Evolutionary conservation across 2,329 filamentous ascomycete genomes (phyloP).

Genomic region (Aspergillus quadricinctus): DNA sequence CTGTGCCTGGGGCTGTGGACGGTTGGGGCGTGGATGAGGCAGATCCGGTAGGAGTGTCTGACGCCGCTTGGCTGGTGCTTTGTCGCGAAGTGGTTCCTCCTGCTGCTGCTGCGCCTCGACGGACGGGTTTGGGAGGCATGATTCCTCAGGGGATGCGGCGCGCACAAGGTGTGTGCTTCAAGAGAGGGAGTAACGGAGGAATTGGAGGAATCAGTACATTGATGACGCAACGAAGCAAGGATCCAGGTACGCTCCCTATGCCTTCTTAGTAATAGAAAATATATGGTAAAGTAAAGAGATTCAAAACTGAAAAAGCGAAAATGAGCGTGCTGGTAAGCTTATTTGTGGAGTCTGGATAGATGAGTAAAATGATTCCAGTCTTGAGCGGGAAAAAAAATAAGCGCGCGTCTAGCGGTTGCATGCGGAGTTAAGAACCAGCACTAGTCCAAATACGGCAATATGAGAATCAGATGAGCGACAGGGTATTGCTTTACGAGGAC

Average conservation of each 20-base stretch:
- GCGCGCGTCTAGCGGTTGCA: constrained; percentile 3
- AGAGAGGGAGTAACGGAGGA: neutral
- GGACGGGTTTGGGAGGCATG: constrained; percentile 34
- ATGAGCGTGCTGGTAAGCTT: neutral
- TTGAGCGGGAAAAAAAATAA: constrained; percentile 2
- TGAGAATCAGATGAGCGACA: neutral
- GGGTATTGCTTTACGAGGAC: neutral
- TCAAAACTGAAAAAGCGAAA: neutral
- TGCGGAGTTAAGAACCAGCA: neutral
- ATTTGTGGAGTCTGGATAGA: neutral
- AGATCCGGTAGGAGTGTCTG: neutral
- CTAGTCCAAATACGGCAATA: neutral
- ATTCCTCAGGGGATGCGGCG: neutral
- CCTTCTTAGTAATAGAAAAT: neutral
- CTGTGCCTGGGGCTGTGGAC: constrained; percentile 7
- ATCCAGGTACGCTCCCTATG: neutral
- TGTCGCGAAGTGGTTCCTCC: neutral
- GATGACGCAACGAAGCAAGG: neutral
- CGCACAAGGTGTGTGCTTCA: constrained; percentile 7
- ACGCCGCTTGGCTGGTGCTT: neutral
- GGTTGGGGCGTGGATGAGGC: constrained; percentile 7
- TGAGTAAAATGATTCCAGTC: neutral
- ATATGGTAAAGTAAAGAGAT: too few relatives aligned
- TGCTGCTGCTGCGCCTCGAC: constrained; percentile 19
- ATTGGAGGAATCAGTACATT: neutral